A percentile compares a stretch with the other conserved stretches of the same genome.
These are phyloP conservation scores for Pseudonectria buxi DNA, from an alignment of 2,329 filamentous ascomycete genomes.

Conservation along the genomic window DNA sequence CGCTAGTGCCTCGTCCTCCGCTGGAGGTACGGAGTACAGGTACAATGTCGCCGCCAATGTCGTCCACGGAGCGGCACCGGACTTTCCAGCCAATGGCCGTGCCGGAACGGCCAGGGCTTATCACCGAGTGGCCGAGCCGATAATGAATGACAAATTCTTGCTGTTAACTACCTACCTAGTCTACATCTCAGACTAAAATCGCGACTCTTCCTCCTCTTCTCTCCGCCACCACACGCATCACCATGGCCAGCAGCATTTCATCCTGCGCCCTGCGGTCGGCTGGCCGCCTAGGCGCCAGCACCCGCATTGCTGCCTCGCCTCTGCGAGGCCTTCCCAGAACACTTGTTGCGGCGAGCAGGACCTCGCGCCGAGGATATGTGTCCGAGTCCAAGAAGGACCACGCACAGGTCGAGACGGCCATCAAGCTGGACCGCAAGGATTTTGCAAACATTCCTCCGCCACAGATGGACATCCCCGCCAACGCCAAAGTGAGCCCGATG, in stretches of 20 bases:
- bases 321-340: slow-evolving; percentile 24
- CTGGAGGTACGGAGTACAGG: slow-evolving; percentile 1
- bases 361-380: slow-evolving; percentile 62
- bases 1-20: too few species aligned
- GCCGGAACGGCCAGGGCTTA: slow-evolving; percentile 20
- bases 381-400: slow-evolving; percentile 72
- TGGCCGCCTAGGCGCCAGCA: slow-evolving; percentile 48
- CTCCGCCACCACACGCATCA: slow-evolving; percentile 15
- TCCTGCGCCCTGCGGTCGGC: slow-evolving; percentile 70
- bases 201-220: slow-evolving; percentile 14
- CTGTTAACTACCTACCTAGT: slow-evolving; percentile 16
- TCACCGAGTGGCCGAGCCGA: slow-evolving; percentile 32
- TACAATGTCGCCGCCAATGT: slow-evolving; percentile 3
- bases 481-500: slow-evolving; percentile 70
- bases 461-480: slow-evolving; percentile 23
- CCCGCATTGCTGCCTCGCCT: slow-evolving; percentile 29
- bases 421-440: slow-evolving; percentile 78
- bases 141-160: slow-evolving; percentile 30
- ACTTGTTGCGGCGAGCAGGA: slow-evolving; percentile 20
- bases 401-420: slow-evolving; percentile 80
- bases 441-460: slow-evolving; percentile 53
- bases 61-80: slow-evolving; percentile 8
- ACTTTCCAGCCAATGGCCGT: slow-evolving; percentile 25
- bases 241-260: slow-evolving; percentile 59
- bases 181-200: slow-evolving; percentile 15